phyloP scores from a whole-genome alignment of 306 rosid genomes.

The Corylus avellana region DNA sequence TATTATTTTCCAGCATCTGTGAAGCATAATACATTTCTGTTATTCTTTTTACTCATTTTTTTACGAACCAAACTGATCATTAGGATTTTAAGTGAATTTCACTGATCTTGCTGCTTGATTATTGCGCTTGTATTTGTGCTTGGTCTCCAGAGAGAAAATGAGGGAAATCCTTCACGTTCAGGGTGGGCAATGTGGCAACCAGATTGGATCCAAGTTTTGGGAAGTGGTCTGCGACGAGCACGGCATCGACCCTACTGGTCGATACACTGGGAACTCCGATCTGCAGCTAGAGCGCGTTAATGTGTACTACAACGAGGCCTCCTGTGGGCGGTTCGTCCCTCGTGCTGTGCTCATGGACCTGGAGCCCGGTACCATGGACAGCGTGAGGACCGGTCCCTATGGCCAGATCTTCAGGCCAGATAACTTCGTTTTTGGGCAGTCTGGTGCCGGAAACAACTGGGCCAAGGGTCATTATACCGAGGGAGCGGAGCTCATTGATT shows the following conservation, averaged over 20 bases:
- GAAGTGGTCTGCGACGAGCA: slow-evolving; percentile 14
- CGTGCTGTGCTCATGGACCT: slow-evolving; percentile 10
- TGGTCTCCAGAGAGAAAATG: neutral
- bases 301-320: slow-evolving; percentile 13
- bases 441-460: slow-evolving; percentile 11
- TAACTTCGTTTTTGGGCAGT: slow-evolving; percentile 3
- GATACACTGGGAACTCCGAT: neutral
- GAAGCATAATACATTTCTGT: neutral
- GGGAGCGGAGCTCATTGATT: slow-evolving; percentile 10
- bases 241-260: neutral
- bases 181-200: slow-evolving; percentile 7
- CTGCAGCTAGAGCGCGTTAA: slow-evolving; percentile 7
- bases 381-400: slow-evolving; percentile 10
- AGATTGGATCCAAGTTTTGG: slow-evolving; percentile 12
- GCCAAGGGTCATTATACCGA: slow-evolving; percentile 13
- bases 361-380: slow-evolving; percentile 9
- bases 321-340: slow-evolving; percentile 4
- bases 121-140: neutral
- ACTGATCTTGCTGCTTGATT: neutral
- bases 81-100: neutral
- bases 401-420: slow-evolving; percentile 14
- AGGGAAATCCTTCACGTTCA: slow-evolving; percentile 14
- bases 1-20: neutral
- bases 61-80: neutral
- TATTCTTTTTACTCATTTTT: neutral